Conservation (phyloP, 2,329 filamentous ascomycete species). For the Curvularia verruculosa region DNA sequence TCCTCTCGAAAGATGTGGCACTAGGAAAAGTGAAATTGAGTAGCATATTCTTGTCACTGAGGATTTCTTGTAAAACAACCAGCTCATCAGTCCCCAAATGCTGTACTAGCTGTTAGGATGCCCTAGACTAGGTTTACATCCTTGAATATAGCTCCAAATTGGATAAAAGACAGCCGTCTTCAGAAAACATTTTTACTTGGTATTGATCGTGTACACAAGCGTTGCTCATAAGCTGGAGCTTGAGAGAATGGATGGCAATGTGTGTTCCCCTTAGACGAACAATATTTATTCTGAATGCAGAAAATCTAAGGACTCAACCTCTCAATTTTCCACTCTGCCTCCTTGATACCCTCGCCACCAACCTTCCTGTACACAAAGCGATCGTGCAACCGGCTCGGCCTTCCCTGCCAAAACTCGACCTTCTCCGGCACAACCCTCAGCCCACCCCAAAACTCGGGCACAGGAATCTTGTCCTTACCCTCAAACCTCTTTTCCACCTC, state of each 20-base stretch:
- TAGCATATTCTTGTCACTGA: not conserved
- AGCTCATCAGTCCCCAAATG: slow-evolving; percentile 53
- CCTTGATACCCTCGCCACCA: slow-evolving; percentile 34
- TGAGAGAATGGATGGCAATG: not conserved
- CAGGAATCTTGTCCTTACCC: slow-evolving; percentile 78
- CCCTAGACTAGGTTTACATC: not conserved
- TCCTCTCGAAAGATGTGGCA: not conserved
- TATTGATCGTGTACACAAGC: not conserved
- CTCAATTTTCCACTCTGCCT: slow-evolving; percentile 66
- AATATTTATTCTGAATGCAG: not conserved
- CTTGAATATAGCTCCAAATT: not conserved
- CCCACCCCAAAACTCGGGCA: slow-evolving; percentile 95
- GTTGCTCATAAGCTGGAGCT: not conserved
- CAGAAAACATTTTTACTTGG: not conserved
- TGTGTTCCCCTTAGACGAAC: not conserved
- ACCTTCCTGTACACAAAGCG: slow-evolving; percentile 82
- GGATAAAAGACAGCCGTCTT: not conserved
- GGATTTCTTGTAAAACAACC: not conserved
- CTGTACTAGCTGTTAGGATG: slow-evolving; percentile 43
- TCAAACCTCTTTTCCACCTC: slow-evolving; percentile 79
- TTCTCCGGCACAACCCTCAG: slow-evolving; percentile 82
- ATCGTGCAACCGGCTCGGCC: slow-evolving; percentile 89
- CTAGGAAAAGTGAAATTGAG: not conserved
- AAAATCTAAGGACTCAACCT: slow-evolving; percentile 71
- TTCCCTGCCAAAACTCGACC: slow-evolving; percentile 96